Base-by-base conservation (phyloP, 2,329 filamentous ascomycete genomes). In the Dothiorella sarmentorum region DNA sequence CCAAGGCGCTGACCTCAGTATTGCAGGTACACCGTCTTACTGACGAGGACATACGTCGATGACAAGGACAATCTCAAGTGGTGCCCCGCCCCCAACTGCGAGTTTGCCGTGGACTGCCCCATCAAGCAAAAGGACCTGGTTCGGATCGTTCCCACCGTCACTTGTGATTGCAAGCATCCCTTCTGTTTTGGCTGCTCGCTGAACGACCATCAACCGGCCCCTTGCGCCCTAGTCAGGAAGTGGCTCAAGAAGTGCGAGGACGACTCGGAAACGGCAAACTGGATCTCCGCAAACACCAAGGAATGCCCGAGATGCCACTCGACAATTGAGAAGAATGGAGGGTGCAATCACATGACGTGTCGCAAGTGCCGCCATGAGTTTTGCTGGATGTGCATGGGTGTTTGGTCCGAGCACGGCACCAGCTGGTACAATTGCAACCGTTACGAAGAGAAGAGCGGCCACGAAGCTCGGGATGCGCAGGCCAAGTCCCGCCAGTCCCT, bases 351-450 rank as follows among this genome's bases (percentile, higher is more conserved):
- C 73, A 97, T 97, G 92, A 97, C 92, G 0, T 97, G 92, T 72
- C 82, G 92, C 59, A 97, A 97, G 74, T 97, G 92, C 78, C 91
- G 91, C 69, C 87, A 97, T 69, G 92, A 97, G 69, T 97, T 99
- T 69, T 99, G 94, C 77, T 99, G 94, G 94, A 97, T 99, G 89
- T 99, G 94, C 70, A 99, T 99, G 94, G 94, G 94, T 0, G 80
- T 96, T 0, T 99, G 94, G 94, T 95, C 91, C 1, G 94, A 99
- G 75, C 94, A 99, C 71, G 94, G 94, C 63, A 99, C 93, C 3
- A 96, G 91, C 75, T 99, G 94, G 94, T 99, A 99, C 80, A 99
- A 96, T 74, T 99, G 94, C 82, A 99, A 96, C 71, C 83, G 94
- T 7, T 99, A 88, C 67, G 94, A 99, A 70, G 94, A 97, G 77